Evolutionary conservation across 2,329 filamentous ascomycete species (phyloP), one percentile per base, ranked within the genome.

Genomic region (Scleromitrula shiraiana): DNA sequence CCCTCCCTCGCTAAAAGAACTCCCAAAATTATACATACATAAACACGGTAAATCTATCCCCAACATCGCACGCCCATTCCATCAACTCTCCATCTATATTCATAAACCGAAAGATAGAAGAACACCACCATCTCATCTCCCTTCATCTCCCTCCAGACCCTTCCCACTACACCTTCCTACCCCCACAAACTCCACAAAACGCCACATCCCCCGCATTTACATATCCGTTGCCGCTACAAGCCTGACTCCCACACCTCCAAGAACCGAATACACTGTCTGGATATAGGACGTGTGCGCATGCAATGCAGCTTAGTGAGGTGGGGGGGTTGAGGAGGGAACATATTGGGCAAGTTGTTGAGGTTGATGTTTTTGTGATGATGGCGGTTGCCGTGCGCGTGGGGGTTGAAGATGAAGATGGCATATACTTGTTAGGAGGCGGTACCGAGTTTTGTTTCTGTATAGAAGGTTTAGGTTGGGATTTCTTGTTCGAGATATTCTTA

Each of bases 281-380:
- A 37, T 77, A 71, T 2, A 91, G 67, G 1, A 90, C 85, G 54
- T 91, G 79, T 20, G 80, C 75, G 63, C 88, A 93, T 45, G 82
- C 74, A 7, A 65, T 66, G 63, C 88, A 93, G 4, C 77, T 84
- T 2, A 79, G 65, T 7, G 76, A 68, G 7, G 61, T 58, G 0
- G 60, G 40, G 5, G 73, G 67, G 60, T 88, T 90, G 42, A 69
- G 67, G 42, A 84, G 76, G 0, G 85, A 88, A 64, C 88, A 94
- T 46, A 85, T 69, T 0, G 73, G 68, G 59, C 59, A 62, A 6
- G 85, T 1, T 8, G 32, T 24, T 1, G 26, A n/a, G 14, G 17
- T 26, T 3, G 35, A 14, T 19, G 33, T 12, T 46, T 19, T 15
- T 10, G 15, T 19, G 4, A 20, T 12, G 17, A 6, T 36, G 19